Conservation (phyloP, 2,329 filamentous ascomycete genomes). For the Trichoderma sp. region DNA sequence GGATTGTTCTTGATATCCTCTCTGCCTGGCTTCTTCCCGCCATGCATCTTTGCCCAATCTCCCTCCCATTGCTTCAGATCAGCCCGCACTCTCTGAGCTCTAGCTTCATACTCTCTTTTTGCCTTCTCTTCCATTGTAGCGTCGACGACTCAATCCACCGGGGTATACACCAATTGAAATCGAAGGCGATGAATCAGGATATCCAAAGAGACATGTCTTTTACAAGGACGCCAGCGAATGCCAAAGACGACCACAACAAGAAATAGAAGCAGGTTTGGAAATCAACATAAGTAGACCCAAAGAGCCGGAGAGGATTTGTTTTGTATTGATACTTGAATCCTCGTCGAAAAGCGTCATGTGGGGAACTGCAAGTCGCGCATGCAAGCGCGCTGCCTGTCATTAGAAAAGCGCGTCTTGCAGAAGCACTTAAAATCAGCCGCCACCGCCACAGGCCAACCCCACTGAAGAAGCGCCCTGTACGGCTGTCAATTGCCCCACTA, state of each 20-base stretch:
- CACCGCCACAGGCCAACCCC: slow-evolving; percentile 14
- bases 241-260: background rate
- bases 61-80: slow-evolving; percentile 76
- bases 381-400: slow-evolving; percentile 17
- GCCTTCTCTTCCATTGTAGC: slow-evolving; percentile 49
- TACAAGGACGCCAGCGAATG: background rate
- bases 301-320: background rate
- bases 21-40: slow-evolving; percentile 68
- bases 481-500: background rate
- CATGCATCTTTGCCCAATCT: slow-evolving; percentile 62
- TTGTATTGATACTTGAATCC: background rate
- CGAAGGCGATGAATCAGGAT: background rate
- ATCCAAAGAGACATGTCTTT: background rate
- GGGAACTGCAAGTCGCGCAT: slow-evolving; percentile 21
- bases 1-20: slow-evolving; percentile 76
- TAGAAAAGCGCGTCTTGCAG: slow-evolving; percentile 20
- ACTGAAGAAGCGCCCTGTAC: background rate
- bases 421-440: background rate
- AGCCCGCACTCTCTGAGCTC: slow-evolving; percentile 59
- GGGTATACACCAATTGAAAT: background rate
- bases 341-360: slow-evolving; percentile 21
- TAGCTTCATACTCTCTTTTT: slow-evolving; percentile 49
- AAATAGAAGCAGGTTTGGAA: background rate
- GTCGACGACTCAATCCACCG: background rate
- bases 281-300: background rate